Evolutionary conservation across 305 asterid genomes (phyloP), one percentile per base, ranked within the genome.

Genomic region (Nicotiana rustica): DNA sequence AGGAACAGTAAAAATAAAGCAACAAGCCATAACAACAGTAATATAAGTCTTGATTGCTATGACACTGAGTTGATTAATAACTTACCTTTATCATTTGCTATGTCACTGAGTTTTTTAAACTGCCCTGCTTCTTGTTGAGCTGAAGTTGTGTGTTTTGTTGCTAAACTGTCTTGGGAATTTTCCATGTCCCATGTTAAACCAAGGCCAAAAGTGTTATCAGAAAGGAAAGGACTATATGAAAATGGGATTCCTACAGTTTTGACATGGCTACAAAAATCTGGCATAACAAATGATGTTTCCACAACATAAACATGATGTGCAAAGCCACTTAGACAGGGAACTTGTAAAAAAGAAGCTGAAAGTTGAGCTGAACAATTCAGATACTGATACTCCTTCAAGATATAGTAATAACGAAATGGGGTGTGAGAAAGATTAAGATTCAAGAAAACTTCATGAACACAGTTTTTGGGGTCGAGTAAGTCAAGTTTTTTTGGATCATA

Each of bases 361-460:
- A 89, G 77, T 71, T 83, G 10, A 35, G 66, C 41, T 0, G 92
- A 89, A 69, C 93, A 90, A 66, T 91, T 89, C 35, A 91, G 66
- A 7, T 89, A 91, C 29, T 52, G 88, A 67, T 91, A 89, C 78
- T 80, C 29, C 59, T 84, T 85, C 80, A 84, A 15, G 10, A 13
- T 81, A 44, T 91, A 87, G 78, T 86, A 83, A 70, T 90, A 90
- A 15, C 62, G 85, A 70, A 88, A 90, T 3, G 92, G 92, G 7
- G 92, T 88, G 5, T 15, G 21, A 31, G 91, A 69, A 41, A 90
- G 89, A 82, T 90, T 85, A 7, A 90, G 83, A n/a, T 89, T 88
- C 85, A 89, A 85, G 91, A 90, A 88, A 57, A 90, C 92, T 80
- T 78, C 82, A 25, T 55, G 92, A 19, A 90, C 91, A 18, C 93